Base-by-base conservation (phyloP, 1,284 basidiomycete species). In the Rugosomyces carneus region DNA sequence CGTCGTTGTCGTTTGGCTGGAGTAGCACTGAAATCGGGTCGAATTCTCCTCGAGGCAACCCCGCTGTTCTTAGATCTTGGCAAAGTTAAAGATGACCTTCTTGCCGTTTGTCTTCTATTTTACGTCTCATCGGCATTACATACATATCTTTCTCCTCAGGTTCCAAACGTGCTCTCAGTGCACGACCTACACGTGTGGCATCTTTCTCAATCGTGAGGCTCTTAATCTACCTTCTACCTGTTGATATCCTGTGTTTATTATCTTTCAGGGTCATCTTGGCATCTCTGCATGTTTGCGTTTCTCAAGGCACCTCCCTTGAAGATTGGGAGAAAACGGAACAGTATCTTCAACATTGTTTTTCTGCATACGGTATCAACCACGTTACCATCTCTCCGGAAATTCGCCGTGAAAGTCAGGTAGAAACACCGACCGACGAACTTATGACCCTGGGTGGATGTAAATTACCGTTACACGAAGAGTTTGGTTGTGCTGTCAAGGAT, bases 121-220 rank as follows among this genome's bases (percentile, higher is more conserved):
- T 27, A 24, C 24, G 23, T 50, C 44, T 26, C 36, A 39, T 37
- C 49, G 24, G 18, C 42, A 19, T 51, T 7, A 40, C 10, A 20
- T 53, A 7, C 43, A 36, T 16, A 15, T 5, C 19, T 29, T 5
- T 29, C 19, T 1, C 4, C 16, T 20, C 42, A 71, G 70, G 53
- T 69, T 44, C 70, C 70, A 1, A 60, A 67, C 38, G 73, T 75
- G 2, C 57, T 69, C 16, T 68, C 71, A 3, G 62, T 75, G 6
- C 73, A 74, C 51, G 72, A 75, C 53, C 58, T 75, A 26, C 73
- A 75, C 53, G 70, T 73, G 15, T 75, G 72, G 72, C 70, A 73
- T 49, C 60, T 75, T 11, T 73, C 72, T 10, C 71, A 73, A 55
- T 66, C 66, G 72, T 75, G 54, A 49, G 70, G 60, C 9, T 23